Percentiles rank a stretch among this genome's conserved stretches.
These are phyloP conservation scores for Luffa aegyptiaca DNA, from an alignment of 306 rosid genomes.

Conservation along the genomic window DNA sequence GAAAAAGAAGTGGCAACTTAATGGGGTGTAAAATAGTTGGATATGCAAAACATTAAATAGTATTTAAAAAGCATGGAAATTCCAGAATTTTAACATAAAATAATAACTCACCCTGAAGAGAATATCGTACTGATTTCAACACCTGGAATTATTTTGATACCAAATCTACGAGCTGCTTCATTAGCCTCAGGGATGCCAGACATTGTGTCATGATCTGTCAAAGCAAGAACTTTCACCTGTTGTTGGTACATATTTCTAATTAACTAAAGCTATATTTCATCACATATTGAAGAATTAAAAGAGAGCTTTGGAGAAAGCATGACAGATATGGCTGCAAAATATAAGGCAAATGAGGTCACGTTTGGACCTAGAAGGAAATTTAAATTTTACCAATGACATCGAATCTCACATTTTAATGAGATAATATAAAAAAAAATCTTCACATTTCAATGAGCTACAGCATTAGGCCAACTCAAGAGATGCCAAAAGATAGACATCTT, in stretches of 20 bases:
- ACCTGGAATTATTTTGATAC: conserved; percentile 94
- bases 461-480: background rate
- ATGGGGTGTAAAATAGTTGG: background rate
- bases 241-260: conserved; percentile 46
- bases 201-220: conserved; percentile 99
- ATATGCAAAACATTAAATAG: background rate
- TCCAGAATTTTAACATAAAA: background rate
- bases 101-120: conserved; percentile 45
- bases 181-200: conserved; percentile 85
- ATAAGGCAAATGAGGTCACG: background rate
- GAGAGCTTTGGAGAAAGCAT: background rate
- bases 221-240: conserved; percentile 99
- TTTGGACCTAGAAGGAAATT: background rate
- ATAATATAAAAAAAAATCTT: background rate
- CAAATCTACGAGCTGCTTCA: conserved; percentile 70
- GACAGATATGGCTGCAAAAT: background rate
- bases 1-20: background rate
- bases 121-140: conserved; percentile 85
- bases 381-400: background rate
- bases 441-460: background rate
- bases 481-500: background rate
- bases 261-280: conserved; percentile 17
- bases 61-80: conserved; percentile 1
- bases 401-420: background rate
- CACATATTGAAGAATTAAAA: background rate